Evolutionary conservation across 768 basidiomycete genomes (phyloP), one percentile per base, ranked within the genome.

Genomic region (Polyporus arcularius): DNA sequence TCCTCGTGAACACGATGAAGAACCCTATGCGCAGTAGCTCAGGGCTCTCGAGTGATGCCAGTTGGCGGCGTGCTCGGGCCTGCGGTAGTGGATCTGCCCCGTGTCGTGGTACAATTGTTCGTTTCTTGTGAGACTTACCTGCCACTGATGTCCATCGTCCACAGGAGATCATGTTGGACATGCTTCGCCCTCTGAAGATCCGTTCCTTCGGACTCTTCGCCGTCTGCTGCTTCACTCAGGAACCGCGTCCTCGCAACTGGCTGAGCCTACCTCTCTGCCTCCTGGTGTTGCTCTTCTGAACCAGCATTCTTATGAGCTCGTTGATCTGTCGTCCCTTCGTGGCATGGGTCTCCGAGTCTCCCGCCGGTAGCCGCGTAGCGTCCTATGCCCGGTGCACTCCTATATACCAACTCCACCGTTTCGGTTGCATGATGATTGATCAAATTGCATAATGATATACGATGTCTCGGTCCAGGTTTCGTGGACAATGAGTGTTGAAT

Each of bases 161-260:
- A 30, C 30, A 57, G 56, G 48, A 50, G 4, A 18, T 11, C 4
- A 39, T 57, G 14, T 16, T 57, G 4, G 48, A 41, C 43, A 21
- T n/a, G 16, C 21, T 45, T 16, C 43, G 8, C 14, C 30, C 16
- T 15, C 49, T 28, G 1, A 40, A 47, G 6, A 21, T 57, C 6
- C 28, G 39, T 30, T 57, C 56, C 2, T 57, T 57, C 8, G 55
- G 55, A 12, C 38, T 57, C 35, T 42, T 39, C 28, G 12, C 50
- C 39, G 5, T 11, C 26, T 57, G 56, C 56, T 50, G 4, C 31
- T 16, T 30, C 16, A 31, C 46, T 16, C 43, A 2, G 12, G 3
- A 8, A 3, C 43, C 16, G 18, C 16, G 28, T 9, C 40, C 8
- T 14, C 7, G 15, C 41, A 43, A 31, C 42, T 12, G n/a, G n/a